Conservation (phyloP, 148 eudicot genomes). For the Rhododendron griersonianum region DNA sequence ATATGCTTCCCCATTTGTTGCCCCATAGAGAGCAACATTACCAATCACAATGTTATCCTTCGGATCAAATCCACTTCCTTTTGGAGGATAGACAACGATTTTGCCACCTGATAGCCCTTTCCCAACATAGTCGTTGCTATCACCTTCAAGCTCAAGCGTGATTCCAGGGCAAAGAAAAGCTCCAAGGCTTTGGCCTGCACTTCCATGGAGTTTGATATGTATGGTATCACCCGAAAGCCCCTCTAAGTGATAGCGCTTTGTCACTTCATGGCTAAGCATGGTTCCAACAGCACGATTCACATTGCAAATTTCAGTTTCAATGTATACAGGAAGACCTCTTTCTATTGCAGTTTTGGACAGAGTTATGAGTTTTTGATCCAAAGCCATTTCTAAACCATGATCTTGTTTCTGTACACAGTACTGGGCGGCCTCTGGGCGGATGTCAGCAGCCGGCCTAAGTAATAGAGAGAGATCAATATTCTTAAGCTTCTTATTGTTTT, state of each 20-base stretch:
- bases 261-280: conserved; percentile 99
- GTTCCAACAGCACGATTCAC: conserved; percentile 94
- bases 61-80: conserved; percentile 81
- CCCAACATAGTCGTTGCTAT: conserved; percentile 98
- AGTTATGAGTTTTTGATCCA: conserved; percentile 64
- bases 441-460: conserved; percentile 86
- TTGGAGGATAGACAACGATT: conserved; percentile 89
- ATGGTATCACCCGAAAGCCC: conserved; percentile 87
- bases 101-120: conserved; percentile 97
- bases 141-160: conserved; percentile 95
- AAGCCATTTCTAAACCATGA: conserved; percentile 92
- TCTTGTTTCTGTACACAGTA: conserved; percentile 91
- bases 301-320: conserved; percentile 76
- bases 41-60: conserved; percentile 97
- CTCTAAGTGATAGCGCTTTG: conserved; percentile 63
- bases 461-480: conserved; percentile 87
- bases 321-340: conserved; percentile 77
- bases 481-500: conserved; percentile 78
- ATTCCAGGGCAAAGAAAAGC: conserved; percentile 98
- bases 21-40: conserved; percentile 96
- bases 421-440: conserved; percentile 92
- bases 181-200: conserved; percentile 98
- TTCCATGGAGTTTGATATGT: conserved; percentile 83
- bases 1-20: conserved; percentile 88
- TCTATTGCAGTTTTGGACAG: conserved; percentile 71